phyloP scores from a whole-genome alignment of 2,329 filamentous ascomycete genomes.

The Cercospora sesami region DNA sequence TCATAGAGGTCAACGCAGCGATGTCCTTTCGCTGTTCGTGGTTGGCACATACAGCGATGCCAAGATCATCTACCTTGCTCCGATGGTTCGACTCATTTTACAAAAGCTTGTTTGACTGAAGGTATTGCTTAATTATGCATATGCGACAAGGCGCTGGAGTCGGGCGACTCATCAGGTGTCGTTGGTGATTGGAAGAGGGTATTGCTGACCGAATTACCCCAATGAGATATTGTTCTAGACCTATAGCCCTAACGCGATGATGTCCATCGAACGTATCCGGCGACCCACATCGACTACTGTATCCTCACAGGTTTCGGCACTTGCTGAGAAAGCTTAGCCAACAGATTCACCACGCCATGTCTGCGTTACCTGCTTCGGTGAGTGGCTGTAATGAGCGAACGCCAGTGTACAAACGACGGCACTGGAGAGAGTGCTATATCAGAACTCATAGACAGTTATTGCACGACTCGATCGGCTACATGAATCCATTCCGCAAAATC shows the following conservation, averaged over 20 bases:
- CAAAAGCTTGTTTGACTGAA: not conserved
- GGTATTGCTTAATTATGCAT: not conserved
- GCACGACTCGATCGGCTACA: not conserved
- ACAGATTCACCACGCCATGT: not conserved
- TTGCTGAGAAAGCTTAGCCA: not conserved
- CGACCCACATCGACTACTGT: not conserved
- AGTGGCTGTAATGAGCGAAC: not conserved
- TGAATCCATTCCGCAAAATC: not conserved
- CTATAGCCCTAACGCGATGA: not conserved
- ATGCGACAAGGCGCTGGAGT: not conserved
- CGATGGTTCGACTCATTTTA: not conserved
- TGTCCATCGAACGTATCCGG: not conserved
- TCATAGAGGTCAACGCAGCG: not conserved
- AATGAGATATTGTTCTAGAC: not conserved
- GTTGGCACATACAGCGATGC: not conserved
- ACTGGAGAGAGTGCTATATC: not conserved
- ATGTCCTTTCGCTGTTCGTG: not conserved
- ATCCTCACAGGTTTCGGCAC: not conserved
- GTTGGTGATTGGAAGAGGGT: not conserved
- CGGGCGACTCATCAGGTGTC: not conserved
- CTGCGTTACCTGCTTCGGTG: no score
- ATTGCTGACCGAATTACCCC: not conserved
- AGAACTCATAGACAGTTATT: not conserved
- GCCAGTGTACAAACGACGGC: not conserved
- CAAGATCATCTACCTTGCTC: not conserved